Base-by-base conservation (phyloP, 2,329 filamentous ascomycete species). In the Dactylellina haptotyla region DNA sequence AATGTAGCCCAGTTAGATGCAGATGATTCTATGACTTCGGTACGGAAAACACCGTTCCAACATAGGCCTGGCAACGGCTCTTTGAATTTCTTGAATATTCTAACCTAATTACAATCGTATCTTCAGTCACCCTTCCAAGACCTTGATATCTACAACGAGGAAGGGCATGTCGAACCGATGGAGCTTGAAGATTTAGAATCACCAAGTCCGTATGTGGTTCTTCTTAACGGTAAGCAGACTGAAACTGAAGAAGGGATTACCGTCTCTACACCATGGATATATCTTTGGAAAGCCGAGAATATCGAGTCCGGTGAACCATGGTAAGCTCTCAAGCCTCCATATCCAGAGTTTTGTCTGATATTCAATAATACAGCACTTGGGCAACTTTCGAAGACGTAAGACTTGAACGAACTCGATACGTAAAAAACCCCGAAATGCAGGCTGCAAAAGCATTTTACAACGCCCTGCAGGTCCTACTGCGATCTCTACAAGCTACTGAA, bases 391-490 rank as follows among this genome's bases (percentile, higher is more conserved):
- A 61, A 51, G 48, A 73, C 20, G 54, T 73, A 12, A 66, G 41
- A 20, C 69, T 62, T 37, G 69, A 73, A 39, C 53, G 61, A 66
- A 61, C 69, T 46, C 56, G 69, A 73, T 73, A 73, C 61, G 69
- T 66, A 16, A 61, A 48, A 41, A 73, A 73, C 37, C 67, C 67
- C 5, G 67, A 72, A 65, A 72, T 72, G 59, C 67, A 72, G 41
- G 67, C 67, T n/a, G 67, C 67, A 5, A 72, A 64, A 20, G 67
- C 67, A 16, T 72, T 72, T 34, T 66, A 73, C 37, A 73, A 65
- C 54, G 69, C 69, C n/a, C 54, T 73, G 2, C 61, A 73, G 28
- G 61, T 62, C 26, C 48, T 73, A 25, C 61, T 46, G 25, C 69
- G 61, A 16, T 50, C 50, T n/a, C 51, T 73, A 3, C 54, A 66